phyloP scores from a whole-genome alignment of 2,329 filamentous ascomycete species.

The Falciphora oryzae region DNA sequence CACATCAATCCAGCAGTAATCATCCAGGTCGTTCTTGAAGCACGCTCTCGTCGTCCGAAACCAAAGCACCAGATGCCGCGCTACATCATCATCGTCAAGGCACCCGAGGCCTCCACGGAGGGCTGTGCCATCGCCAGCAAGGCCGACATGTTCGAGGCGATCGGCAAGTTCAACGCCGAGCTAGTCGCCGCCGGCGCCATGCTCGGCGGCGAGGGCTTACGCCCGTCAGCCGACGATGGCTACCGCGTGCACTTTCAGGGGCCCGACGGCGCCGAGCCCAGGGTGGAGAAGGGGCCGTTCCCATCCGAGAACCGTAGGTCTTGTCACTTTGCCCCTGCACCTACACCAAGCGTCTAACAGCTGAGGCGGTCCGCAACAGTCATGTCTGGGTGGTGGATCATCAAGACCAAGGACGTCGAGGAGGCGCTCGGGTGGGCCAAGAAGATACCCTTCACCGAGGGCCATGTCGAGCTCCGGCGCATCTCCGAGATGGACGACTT shows the following conservation, averaged over 20 bases:
- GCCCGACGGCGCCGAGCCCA: slow-evolving; percentile 9
- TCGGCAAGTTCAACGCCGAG: neutral
- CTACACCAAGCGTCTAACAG: neutral
- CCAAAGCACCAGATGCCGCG: neutral
- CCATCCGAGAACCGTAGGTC: slow-evolving; percentile 11
- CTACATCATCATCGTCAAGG: slow-evolving; percentile 4
- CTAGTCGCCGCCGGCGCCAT: slow-evolving; percentile 14
- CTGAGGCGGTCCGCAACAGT: slow-evolving; percentile 19
- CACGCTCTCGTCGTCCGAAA: neutral
- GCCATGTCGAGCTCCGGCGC: neutral
- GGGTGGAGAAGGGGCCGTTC: slow-evolving; percentile 22
- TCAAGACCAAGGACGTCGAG: slow-evolving; percentile 22
- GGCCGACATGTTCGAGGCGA: neutral
- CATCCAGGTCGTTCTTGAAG: neutral
- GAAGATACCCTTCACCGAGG: slow-evolving; percentile 20
- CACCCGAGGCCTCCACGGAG: neutral
- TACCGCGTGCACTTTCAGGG: slow-evolving; percentile 23
- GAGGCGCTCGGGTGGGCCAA: slow-evolving; percentile 26
- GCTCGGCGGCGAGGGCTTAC: slow-evolving; percentile 23
- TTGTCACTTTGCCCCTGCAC: no score
- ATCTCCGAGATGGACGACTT: neutral
- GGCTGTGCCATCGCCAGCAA: neutral
- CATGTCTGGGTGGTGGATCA: slow-evolving; percentile 27
- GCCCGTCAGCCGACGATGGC: slow-evolving; percentile 19
- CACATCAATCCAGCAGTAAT: no score